Conservation (phyloP, 2,329 filamentous ascomycete species). For the Aspergillus costaricaensis region DNA sequence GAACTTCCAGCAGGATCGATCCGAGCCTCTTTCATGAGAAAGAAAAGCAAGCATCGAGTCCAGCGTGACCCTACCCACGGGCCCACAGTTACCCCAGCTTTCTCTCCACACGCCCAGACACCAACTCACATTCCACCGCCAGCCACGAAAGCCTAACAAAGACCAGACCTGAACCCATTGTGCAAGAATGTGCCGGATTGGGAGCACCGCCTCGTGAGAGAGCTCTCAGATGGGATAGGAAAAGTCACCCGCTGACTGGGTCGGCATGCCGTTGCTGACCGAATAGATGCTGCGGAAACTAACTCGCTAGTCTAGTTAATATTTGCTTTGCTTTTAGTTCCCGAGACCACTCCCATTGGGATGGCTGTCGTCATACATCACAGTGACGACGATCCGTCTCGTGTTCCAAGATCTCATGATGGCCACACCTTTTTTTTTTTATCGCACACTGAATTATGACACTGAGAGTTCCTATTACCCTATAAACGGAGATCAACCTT, state of each 20-base stretch:
- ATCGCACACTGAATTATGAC: background rate
- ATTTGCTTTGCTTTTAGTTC: background rate
- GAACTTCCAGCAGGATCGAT: too few species aligned
- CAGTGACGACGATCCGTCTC: conserved; percentile 1
- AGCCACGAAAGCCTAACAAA: background rate
- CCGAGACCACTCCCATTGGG: background rate
- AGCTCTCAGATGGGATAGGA: background rate
- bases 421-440: background rate
- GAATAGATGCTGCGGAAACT: background rate
- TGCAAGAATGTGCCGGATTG: background rate
- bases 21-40: too few species aligned
- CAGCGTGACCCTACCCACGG: background rate
- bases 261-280: conserved; percentile 9
- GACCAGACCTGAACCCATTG: background rate
- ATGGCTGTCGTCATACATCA: conserved; percentile 6
- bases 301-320: too few species aligned
- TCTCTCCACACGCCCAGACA: background rate
- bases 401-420: background rate
- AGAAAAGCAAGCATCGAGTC: too few species aligned
- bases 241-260: conserved; percentile 5
- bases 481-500: background rate
- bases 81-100: conserved; percentile 5
- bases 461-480: background rate
- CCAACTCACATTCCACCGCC: background rate
- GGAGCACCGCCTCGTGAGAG: background rate